Evolutionary conservation across 169 alveolate species (phyloP).

Genomic region (Amoebophrya sp.): DNA sequence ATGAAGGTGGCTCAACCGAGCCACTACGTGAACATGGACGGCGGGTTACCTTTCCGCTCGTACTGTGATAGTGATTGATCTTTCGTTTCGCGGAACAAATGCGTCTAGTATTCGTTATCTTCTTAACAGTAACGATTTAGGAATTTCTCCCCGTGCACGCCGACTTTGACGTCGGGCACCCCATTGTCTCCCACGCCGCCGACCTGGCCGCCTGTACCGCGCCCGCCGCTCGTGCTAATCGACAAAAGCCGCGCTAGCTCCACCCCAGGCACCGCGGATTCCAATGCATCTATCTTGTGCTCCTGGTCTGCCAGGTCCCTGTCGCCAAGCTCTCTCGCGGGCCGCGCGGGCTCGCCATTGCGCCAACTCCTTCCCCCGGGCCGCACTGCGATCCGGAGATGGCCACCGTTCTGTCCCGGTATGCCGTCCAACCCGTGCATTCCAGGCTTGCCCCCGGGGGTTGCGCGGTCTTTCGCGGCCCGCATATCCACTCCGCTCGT

Average conservation of each 20-base stretch:
- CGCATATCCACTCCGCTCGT: neutral
- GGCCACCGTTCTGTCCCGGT: neutral
- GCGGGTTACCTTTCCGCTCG: too few species aligned
- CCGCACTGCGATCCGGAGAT: neutral
- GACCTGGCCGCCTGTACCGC: neutral
- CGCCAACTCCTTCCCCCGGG: neutral
- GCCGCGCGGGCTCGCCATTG: neutral
- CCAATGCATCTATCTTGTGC: too few species aligned
- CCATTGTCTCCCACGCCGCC: neutral
- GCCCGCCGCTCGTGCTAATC: neutral
- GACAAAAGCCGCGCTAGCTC: neutral
- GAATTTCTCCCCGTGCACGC: neutral
- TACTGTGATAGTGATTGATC: too few species aligned
- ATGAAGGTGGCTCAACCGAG: too few species aligned
- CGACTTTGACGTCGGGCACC: neutral
- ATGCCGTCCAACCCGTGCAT: neutral
- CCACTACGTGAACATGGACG: too few species aligned
- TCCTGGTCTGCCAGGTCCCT: too few species aligned
- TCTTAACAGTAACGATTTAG: neutral
- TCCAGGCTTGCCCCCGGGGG: neutral
- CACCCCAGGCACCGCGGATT: neutral
- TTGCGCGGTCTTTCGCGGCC: neutral
- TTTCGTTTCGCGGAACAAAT: too few species aligned
- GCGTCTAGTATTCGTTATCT: too few species aligned
- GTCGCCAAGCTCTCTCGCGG: too few species aligned